Percentiles rank a stretch among this genome's conserved stretches.
Conservation (phyloP, 768 basidiomycete genomes). For the Pluteus cervinus region DNA sequence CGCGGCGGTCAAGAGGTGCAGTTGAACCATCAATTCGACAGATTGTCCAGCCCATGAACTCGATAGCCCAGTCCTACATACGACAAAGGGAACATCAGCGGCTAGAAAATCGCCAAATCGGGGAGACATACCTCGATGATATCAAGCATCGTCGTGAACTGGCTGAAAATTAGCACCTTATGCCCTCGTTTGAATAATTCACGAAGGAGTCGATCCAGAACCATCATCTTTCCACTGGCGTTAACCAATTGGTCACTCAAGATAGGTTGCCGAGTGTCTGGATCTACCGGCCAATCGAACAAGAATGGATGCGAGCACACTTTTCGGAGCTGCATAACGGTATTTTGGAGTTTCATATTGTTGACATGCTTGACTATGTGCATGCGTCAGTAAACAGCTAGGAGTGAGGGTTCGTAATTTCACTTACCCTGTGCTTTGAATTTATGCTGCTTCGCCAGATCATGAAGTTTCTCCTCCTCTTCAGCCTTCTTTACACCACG, state of each 20-base stretch:
- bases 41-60: conserved; percentile 74
- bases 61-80: conserved; percentile 76
- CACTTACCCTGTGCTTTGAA: conserved; percentile 51
- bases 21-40: conserved; percentile 94
- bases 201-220: conserved; percentile 81
- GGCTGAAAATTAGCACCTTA: conserved; percentile 84
- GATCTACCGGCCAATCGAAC: conserved; percentile 78
- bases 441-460: conserved; percentile 52
- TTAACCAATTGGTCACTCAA: conserved; percentile 78
- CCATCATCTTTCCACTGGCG: conserved; percentile 95
- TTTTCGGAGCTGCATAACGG: conserved; percentile 96
- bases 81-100: conserved; percentile 3
- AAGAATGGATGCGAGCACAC: conserved; percentile 91
- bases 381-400: not conserved
- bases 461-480: conserved; percentile 36
- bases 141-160: conserved; percentile 95
- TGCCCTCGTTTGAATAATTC: conserved; percentile 77
- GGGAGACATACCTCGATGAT: conserved; percentile 70
- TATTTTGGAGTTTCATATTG: conserved; percentile 91
- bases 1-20: conserved; percentile 70
- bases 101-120: not conserved
- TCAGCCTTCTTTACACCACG: conserved; percentile 25
- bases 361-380: conserved; percentile 74
- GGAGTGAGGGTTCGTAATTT: not conserved
- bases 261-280: conserved; percentile 50